Evolutionary conservation across 495 filamentous ascomycete genomes (phyloP).

Genomic region (Talaromyces stipitatus): DNA sequence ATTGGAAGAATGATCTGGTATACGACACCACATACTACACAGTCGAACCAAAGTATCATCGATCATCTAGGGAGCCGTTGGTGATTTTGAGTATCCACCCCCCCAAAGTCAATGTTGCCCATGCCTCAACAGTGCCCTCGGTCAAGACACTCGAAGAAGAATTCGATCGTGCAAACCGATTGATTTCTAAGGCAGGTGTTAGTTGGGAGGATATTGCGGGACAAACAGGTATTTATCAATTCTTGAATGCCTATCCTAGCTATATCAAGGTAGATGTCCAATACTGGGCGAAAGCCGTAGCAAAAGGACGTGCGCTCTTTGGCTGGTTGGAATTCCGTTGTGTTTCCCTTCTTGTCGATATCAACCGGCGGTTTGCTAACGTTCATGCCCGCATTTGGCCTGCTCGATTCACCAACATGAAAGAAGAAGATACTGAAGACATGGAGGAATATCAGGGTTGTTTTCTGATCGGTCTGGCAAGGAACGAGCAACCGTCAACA

Average conservation of each 20-base stretch:
- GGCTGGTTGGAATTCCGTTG: slow-evolving; percentile 50
- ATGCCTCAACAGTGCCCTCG: slow-evolving; percentile 37
- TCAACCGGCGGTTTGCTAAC: slow-evolving; percentile 34
- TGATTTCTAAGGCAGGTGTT: slow-evolving; percentile 19
- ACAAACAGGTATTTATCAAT: slow-evolving; percentile 23
- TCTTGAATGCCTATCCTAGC: slow-evolving; percentile 34
- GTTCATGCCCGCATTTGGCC: slow-evolving; percentile 51
- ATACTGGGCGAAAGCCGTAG: slow-evolving; percentile 44
- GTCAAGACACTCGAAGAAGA: slow-evolving; percentile 40
- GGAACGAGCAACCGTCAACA: neutral
- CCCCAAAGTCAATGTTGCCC: slow-evolving; percentile 46
- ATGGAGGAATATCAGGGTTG: slow-evolving; percentile 37
- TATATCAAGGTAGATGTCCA: slow-evolving; percentile 46
- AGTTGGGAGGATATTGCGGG: slow-evolving; percentile 37
- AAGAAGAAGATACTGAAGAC: slow-evolving; percentile 2
- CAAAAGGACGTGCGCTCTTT: slow-evolving; percentile 36
- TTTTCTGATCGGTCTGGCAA: slow-evolving; percentile 50
- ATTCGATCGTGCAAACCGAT: slow-evolving; percentile 30
- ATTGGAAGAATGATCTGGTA: slow-evolving; percentile 39
- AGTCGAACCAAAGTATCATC: slow-evolving; percentile 30
- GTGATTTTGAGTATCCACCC: slow-evolving; percentile 46
- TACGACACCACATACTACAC: slow-evolving; percentile 46
- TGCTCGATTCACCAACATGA: slow-evolving; percentile 33
- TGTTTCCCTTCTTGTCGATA: slow-evolving; percentile 40
- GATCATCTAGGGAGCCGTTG: slow-evolving; percentile 45